A percentile compares a stretch with the other conserved stretches of the same genome.
These are phyloP conservation scores for Euphorbia peplus DNA, from an alignment of 345 rosid genomes.

Conservation along the genomic window DNA sequence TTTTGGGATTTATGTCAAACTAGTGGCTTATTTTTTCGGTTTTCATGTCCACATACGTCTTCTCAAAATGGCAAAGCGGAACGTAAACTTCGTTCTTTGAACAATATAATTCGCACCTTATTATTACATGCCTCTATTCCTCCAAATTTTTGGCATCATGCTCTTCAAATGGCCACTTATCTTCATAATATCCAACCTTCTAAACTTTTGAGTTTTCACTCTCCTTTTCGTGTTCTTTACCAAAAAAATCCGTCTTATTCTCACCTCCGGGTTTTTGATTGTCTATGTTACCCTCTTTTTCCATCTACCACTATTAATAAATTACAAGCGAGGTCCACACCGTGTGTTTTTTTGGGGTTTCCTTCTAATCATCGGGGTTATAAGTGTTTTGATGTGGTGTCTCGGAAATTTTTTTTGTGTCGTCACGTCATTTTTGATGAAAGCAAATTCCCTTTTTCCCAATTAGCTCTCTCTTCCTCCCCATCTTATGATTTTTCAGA, in stretches of 20 bases:
- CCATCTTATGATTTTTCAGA: too few relatives aligned
- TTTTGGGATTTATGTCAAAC: neutral
- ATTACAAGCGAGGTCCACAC: too few relatives aligned
- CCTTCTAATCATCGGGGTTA: too few relatives aligned
- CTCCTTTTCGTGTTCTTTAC: neutral
- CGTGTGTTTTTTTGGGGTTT: too few relatives aligned
- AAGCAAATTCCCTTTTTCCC: too few relatives aligned
- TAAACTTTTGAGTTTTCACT: neutral
- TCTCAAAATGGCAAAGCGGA: slow-evolving; percentile 1
- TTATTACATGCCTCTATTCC: neutral
- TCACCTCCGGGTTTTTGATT: neutral
- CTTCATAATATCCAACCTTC: neutral
- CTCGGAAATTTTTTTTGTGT: too few relatives aligned
- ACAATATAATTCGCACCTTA: neutral
- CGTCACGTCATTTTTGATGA: too few relatives aligned
- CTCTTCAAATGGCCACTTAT: neutral
- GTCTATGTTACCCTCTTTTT: neutral
- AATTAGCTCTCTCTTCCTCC: too few relatives aligned
- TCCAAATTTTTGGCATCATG: neutral
- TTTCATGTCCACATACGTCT: neutral
- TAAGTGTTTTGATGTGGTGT: too few relatives aligned
- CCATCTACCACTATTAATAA: neutral
- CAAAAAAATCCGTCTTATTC: neutral
- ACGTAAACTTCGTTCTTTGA: neutral
- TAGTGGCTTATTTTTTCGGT: neutral